These are phyloP conservation scores for Ophioceras dolichostomum DNA, from an alignment of 2,329 filamentous ascomycete species.

Conservation along the genomic window DNA sequence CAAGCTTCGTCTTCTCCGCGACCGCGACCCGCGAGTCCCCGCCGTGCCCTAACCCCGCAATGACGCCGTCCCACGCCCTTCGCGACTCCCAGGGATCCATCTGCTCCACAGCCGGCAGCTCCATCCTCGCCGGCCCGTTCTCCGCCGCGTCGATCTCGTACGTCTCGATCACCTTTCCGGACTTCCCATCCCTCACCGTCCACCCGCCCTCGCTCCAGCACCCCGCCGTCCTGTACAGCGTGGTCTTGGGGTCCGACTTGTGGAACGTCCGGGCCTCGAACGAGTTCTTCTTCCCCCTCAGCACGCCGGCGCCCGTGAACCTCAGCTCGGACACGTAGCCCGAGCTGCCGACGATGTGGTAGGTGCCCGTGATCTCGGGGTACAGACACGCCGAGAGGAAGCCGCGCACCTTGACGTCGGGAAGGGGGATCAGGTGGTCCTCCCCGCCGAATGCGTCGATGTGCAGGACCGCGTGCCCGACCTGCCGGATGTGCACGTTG, in stretches of 20 bases:
- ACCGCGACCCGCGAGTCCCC: slow-evolving; percentile 59
- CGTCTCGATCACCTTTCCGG: slow-evolving; percentile 20
- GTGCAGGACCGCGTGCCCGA: slow-evolving; percentile 35
- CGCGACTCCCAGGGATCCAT: slow-evolving; percentile 64
- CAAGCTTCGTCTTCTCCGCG: slow-evolving; percentile 65
- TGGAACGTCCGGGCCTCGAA: slow-evolving; percentile 31
- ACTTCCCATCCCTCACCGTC: slow-evolving; percentile 18
- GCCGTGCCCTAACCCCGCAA: slow-evolving; percentile 55
- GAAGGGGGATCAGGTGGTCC: slow-evolving; percentile 34
- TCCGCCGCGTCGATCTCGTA: slow-evolving; percentile 22
- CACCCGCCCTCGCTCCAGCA: slow-evolving; percentile 28
- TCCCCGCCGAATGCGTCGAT: slow-evolving; percentile 37
- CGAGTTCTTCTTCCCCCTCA: slow-evolving; percentile 29
- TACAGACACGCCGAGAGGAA: slow-evolving; percentile 33
- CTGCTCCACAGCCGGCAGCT: slow-evolving; percentile 40
- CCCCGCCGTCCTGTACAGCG: slow-evolving; percentile 24
- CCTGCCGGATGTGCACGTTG: slow-evolving; percentile 34
- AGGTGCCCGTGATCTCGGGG: slow-evolving; percentile 32
- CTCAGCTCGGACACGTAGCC: slow-evolving; percentile 32
- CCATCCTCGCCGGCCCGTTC: slow-evolving; percentile 19
- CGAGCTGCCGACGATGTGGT: slow-evolving; percentile 29
- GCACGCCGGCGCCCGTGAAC: slow-evolving; percentile 32
- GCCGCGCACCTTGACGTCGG: slow-evolving; percentile 33
- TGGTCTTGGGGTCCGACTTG: slow-evolving; percentile 17
- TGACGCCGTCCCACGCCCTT: slow-evolving; percentile 68